Evolutionary conservation across 768 basidiomycete species (phyloP).

Genomic region (Boletus bicolor): DNA sequence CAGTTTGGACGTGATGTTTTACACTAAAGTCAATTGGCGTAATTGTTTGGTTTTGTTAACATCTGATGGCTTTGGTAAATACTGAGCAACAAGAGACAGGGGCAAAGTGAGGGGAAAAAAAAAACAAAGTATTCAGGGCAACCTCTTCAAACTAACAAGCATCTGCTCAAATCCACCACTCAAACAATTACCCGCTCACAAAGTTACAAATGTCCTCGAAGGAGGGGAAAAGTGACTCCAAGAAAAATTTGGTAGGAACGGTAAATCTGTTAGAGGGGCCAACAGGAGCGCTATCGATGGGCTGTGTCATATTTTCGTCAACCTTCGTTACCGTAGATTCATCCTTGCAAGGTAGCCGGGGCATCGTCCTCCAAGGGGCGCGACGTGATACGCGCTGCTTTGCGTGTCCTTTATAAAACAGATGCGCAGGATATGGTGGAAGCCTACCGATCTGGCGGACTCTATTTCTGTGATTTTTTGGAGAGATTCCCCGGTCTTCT

Average conservation of each 20-base stretch:
- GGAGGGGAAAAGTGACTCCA: slow-evolving; percentile 1
- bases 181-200: not conserved
- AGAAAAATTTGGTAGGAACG: not conserved
- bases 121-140: not conserved
- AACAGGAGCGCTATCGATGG: not conserved
- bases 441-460: not conserved
- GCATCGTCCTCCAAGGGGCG: not conserved
- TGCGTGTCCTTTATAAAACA: not conserved
- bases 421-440: not conserved
- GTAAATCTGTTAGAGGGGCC: not conserved
- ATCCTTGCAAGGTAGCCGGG: not conserved
- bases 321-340: not conserved
- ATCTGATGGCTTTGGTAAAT: slow-evolving; percentile 13
- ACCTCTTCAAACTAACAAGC: not conserved
- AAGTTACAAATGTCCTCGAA: not conserved
- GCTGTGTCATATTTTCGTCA: not conserved
- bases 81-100: slow-evolving; percentile 1
- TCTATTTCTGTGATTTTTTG: not conserved
- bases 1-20: not conserved
- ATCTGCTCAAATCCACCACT: not conserved
- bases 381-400: not conserved
- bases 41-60: slow-evolving; percentile 24
- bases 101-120: too few species aligned
- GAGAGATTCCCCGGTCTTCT: slow-evolving; percentile 7
- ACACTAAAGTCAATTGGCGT: not conserved